Evolutionary conservation across 257 asterid genomes (phyloP), one percentile per base, ranked within the genome.

Genomic region (Nicotiana knightiana): DNA sequence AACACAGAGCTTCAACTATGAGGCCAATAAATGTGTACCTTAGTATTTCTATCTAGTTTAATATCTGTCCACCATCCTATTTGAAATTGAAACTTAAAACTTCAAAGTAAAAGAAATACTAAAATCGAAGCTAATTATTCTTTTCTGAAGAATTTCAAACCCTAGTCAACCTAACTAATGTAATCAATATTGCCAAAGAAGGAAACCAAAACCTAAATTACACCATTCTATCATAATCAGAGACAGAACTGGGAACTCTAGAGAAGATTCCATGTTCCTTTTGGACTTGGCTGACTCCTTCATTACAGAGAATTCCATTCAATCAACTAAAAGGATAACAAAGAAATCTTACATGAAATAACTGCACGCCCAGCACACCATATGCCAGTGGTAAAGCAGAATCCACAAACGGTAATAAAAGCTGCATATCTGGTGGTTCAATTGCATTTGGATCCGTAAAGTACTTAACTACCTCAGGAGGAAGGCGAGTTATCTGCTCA

Each of bases 361-460:
- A 73, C 86, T 94, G 98, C 87, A 94, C 89, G 51, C 97, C 93
- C 88, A 94, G 67, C n/a, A 92, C 93, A 43, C 98, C 98, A 87
- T 94, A 93, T 48, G 98, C 97, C 57, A 94, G 83, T 76, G 98
- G 98, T 87, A 94, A 82, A 82, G 98, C 97, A 86, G 97, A 88
- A 43, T 91, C 98, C 83, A 94, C 97, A 85, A 94, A 93, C 75
- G 98, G 98, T 86, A 86, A 28, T 51, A 94, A 87, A 82, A 90
- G 92, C 86, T 94, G 93, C 97, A 94, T 89, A 86, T 93, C 97
- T 77, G 98, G 98, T 55, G 98, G 98, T 86, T 94, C 98, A 83
- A 88, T 82, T 81, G 96, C 94, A 90, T 94, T 87, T 83, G 98
- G 98, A 89, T 94, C 98, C 43, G 98, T 94, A 85, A 94, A 94